A percentile compares a stretch with the other conserved stretches of the same genome.
Evolutionary conservation across 2,329 filamentous ascomycete genomes (phyloP).

Genomic region (Immersiporthe knoxdaviesiana): DNA sequence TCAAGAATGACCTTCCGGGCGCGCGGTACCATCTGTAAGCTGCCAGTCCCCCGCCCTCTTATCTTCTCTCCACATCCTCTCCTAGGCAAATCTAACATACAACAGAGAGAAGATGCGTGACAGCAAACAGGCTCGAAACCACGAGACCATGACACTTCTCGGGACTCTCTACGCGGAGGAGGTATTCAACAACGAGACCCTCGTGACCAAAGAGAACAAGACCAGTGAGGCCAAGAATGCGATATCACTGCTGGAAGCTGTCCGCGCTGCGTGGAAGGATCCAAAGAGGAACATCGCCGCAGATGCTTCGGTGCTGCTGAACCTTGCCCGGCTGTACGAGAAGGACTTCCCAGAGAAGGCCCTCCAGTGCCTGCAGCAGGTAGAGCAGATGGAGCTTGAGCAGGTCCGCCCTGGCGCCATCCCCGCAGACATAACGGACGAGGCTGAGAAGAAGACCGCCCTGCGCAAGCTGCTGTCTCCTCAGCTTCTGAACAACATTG

Average conservation of each 20-base stretch:
- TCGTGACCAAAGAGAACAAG: constrained; percentile 82
- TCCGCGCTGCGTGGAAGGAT: constrained; percentile 89
- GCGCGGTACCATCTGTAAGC: constrained; percentile 79
- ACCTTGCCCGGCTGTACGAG: constrained; percentile 91
- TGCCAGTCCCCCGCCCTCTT: neutral
- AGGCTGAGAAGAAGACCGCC: constrained; percentile 60
- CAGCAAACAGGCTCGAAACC: constrained; percentile 72
- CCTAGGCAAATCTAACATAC: neutral
- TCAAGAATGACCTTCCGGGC: constrained; percentile 83
- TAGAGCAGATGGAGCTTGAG: constrained; percentile 86
- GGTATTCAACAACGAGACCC: constrained; percentile 77
- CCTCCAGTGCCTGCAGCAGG: constrained; percentile 86
- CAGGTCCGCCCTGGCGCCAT: constrained; percentile 73
- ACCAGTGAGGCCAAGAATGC: constrained; percentile 84
- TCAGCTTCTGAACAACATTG: constrained; percentile 95
- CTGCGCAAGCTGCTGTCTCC: constrained; percentile 82
- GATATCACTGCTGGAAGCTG: constrained; percentile 77
- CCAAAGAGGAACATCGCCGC: constrained; percentile 80
- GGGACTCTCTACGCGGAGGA: constrained; percentile 94
- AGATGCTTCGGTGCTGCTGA: constrained; percentile 86
- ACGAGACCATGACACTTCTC: constrained; percentile 90
- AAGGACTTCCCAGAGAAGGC: constrained; percentile 84
- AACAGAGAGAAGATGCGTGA: constrained; percentile 79
- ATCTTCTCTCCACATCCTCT: neutral
- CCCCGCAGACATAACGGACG: constrained; percentile 62